Evolutionary conservation across 2,329 filamentous ascomycete genomes (phyloP).

Genomic region (Exophiala alcalophila): DNA sequence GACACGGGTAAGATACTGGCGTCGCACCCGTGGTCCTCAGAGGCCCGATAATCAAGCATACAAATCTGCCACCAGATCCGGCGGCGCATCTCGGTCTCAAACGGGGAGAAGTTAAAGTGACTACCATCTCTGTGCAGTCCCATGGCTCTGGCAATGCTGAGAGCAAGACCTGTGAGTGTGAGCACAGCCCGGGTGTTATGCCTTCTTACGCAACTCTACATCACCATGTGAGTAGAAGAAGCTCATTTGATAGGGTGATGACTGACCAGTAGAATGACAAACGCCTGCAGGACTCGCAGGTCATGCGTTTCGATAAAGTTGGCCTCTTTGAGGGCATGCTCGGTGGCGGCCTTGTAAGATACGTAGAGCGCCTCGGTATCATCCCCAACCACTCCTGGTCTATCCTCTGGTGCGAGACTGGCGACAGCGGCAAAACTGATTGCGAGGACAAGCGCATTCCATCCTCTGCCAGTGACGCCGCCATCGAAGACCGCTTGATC

Average conservation of each 20-base stretch:
- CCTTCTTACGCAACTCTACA: conserved; percentile 22
- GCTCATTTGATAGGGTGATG: no score
- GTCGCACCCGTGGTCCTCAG: conserved; percentile 31
- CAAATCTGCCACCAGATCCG: conserved; percentile 38
- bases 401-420: conserved; percentile 57
- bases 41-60: conserved; percentile 45
- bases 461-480: conserved; percentile 52
- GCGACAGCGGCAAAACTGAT: conserved; percentile 63
- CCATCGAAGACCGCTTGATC: conserved; percentile 60
- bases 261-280: conserved; percentile 25
- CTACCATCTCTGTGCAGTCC: conserved; percentile 45
- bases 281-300: conserved; percentile 52
- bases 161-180: conserved; percentile 41
- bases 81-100: conserved; percentile 42
- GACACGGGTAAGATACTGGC: conserved; percentile 21
- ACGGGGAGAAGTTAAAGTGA: conserved; percentile 49
- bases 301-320: conserved; percentile 43
- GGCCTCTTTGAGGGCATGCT: conserved; percentile 47
- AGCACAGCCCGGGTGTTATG: conserved; percentile 41
- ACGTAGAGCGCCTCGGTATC: conserved; percentile 10
- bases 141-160: conserved; percentile 39
- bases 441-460: conserved; percentile 66
- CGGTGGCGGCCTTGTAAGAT: conserved; percentile 45
- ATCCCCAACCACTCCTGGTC: conserved; percentile 36
- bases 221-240: no score